Conservation (phyloP, 2,329 filamentous ascomycete genomes). For the Neonectria sp. region DNA sequence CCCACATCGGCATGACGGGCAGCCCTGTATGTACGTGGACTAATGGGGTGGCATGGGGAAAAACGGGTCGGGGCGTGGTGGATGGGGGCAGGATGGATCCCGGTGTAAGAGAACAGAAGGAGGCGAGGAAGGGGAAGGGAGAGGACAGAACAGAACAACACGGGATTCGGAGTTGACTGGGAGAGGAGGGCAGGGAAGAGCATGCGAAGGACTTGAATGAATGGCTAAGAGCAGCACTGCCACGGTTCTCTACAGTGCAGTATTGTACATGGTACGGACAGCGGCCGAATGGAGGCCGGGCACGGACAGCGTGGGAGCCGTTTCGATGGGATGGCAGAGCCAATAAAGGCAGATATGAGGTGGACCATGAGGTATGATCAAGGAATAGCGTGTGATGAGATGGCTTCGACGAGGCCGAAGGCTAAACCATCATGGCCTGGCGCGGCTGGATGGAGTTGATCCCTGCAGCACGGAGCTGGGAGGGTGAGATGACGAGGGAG, state of each 20-base stretch:
- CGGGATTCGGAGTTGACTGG: too few relatives aligned
- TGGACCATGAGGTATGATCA: constrained; percentile 27
- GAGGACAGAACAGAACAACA: constrained; percentile 20
- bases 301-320: constrained; percentile 15
- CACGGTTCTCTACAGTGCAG: not conserved
- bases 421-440: constrained; percentile 20
- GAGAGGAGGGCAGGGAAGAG: not conserved
- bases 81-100: constrained; percentile 21
- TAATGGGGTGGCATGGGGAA: constrained; percentile 37
- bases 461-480: constrained; percentile 3
- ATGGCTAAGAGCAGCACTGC: not conserved
- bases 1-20: constrained; percentile 30
- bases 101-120: constrained; percentile 34
- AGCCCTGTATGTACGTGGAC: constrained; percentile 41
- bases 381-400: constrained; percentile 18
- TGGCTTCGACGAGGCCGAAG: constrained; percentile 24
- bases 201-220: constrained; percentile 6
- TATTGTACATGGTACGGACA: constrained; percentile 24
- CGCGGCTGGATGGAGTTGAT: constrained; percentile 27
- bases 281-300: constrained; percentile 34
- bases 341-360: constrained; percentile 25
- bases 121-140: not conserved
- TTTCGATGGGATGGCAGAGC: constrained; percentile 32
- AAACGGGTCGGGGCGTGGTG: constrained; percentile 28
- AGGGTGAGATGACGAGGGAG: constrained; percentile 1